Conservation (phyloP, 2,329 filamentous ascomycete genomes). For the Cadophora malorum region DNA sequence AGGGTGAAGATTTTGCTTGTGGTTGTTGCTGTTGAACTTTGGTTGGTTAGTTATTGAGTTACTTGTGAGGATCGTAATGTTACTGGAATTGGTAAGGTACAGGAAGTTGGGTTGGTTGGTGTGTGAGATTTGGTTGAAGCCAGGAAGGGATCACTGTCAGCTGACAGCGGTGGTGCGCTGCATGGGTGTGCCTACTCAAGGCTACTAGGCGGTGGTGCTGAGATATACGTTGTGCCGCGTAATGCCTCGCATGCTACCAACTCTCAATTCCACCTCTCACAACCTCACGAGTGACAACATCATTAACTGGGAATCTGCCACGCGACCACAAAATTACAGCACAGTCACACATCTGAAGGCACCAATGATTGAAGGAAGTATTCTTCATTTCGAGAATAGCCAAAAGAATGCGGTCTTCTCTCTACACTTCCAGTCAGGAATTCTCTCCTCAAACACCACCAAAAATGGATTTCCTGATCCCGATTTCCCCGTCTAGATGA, state of each 20-base stretch:
- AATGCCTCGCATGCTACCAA: background rate
- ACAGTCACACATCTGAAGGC: background rate
- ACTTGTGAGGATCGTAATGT: background rate
- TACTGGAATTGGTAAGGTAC: background rate
- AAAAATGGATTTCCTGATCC: background rate
- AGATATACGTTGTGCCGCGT: background rate
- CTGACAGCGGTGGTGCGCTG: background rate
- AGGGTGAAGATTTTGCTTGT: background rate
- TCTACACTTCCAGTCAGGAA: background rate
- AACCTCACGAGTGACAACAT: too few relatives aligned
- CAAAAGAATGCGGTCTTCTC: background rate
- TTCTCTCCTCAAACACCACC: background rate
- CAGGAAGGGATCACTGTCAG: background rate
- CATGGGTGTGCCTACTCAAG: too few relatives aligned
- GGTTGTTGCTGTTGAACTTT: background rate
- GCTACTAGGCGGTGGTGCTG: background rate
- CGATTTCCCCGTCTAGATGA: constrained; percentile 10
- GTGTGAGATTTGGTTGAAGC: too few relatives aligned
- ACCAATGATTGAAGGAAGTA: background rate
- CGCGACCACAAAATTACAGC: background rate
- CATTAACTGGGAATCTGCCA: too few relatives aligned
- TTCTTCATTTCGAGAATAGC: constrained; percentile 1
- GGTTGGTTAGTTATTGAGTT: background rate
- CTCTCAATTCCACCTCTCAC: too few relatives aligned
- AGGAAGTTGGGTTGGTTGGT: too few relatives aligned